phyloP scores from a whole-genome alignment of 1,139 yeast species.

The Spencermartinsiella ligniputridi region DNA sequence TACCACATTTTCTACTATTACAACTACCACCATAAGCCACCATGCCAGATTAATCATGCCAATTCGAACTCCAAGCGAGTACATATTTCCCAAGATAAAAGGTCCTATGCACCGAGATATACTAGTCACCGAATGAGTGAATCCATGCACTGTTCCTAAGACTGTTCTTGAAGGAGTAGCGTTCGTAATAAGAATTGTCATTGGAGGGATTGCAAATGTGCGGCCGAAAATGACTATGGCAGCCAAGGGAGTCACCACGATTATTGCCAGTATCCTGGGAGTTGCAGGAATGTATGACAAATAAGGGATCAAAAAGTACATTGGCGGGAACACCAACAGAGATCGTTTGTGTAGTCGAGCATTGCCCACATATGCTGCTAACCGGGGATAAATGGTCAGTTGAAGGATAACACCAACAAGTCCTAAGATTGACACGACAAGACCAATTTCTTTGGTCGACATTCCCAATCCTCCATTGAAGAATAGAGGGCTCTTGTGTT shows the following conservation, averaged over 20 bases:
- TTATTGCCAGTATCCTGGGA: conserved; percentile 42
- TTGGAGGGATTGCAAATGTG: conserved; percentile 32
- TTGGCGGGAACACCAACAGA: conserved; percentile 43
- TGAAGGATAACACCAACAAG: conserved; percentile 49
- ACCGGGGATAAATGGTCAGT: conserved; percentile 47
- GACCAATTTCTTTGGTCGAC: conserved; percentile 48
- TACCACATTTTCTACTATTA: conserved; percentile 22
- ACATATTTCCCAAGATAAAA: conserved; percentile 48
- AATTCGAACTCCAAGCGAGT: conserved; percentile 42
- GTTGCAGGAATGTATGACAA: conserved; percentile 41
- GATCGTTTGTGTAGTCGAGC: conserved; percentile 45
- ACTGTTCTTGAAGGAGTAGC: conserved; percentile 26
- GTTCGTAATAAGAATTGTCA: conserved; percentile 31
- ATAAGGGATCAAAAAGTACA: conserved; percentile 50
- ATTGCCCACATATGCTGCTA: conserved; percentile 49
- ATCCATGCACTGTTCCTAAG: conserved; percentile 31
- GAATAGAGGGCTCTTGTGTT: conserved; percentile 34
- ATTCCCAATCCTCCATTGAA: conserved; percentile 50
- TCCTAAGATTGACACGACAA: conserved; percentile 52
- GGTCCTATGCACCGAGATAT: conserved; percentile 58
- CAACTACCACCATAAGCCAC: conserved; percentile 41
- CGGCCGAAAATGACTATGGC: conserved; percentile 24
- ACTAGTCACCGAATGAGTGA: conserved; percentile 39
- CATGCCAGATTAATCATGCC: conserved; percentile 50
- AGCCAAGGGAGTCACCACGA: conserved; percentile 16